phyloP scores from a whole-genome alignment of 1,139 yeast species.

The Blastobotrys petasosporus region DNA sequence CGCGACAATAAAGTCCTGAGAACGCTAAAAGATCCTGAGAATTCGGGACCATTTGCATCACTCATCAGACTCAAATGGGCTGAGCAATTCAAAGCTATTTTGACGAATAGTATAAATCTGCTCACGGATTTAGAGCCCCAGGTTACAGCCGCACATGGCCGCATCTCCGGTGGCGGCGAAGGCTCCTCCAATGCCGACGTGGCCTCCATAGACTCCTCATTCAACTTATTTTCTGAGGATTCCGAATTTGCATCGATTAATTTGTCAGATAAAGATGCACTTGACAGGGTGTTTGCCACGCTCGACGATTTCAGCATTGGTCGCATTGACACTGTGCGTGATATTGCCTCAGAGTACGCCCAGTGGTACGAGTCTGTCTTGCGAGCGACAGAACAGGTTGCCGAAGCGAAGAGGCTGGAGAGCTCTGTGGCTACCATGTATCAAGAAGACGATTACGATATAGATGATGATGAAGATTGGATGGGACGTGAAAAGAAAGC shows the following conservation, averaged over 20 bases:
- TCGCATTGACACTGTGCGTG: slow-evolving; percentile 12
- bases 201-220: background rate
- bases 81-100: slow-evolving; percentile 15
- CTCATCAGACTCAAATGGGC: slow-evolving; percentile 21
- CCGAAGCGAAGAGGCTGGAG: slow-evolving; percentile 14
- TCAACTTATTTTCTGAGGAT: background rate
- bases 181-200: too few species aligned
- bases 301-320: slow-evolving; percentile 17
- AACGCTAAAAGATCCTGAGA: slow-evolving; percentile 9
- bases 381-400: slow-evolving; percentile 11
- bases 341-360: slow-evolving; percentile 13
- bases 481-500: slow-evolving; percentile 1
- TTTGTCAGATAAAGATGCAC: slow-evolving; percentile 12
- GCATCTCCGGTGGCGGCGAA: too few species aligned
- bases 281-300: slow-evolving; percentile 14
- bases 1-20: slow-evolving; percentile 20
- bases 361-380: slow-evolving; percentile 15
- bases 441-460: slow-evolving; percentile 4
- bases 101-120: slow-evolving; percentile 5
- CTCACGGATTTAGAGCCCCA: slow-evolving; percentile 3
- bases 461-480: slow-evolving; percentile 7
- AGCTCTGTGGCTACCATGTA: slow-evolving; percentile 2
- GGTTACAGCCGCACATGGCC: too few species aligned
- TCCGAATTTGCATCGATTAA: background rate
- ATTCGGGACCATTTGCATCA: slow-evolving; percentile 15